Base-by-base conservation (phyloP, 2,329 filamentous ascomycete genomes). In the Xylaria sp. region DNA sequence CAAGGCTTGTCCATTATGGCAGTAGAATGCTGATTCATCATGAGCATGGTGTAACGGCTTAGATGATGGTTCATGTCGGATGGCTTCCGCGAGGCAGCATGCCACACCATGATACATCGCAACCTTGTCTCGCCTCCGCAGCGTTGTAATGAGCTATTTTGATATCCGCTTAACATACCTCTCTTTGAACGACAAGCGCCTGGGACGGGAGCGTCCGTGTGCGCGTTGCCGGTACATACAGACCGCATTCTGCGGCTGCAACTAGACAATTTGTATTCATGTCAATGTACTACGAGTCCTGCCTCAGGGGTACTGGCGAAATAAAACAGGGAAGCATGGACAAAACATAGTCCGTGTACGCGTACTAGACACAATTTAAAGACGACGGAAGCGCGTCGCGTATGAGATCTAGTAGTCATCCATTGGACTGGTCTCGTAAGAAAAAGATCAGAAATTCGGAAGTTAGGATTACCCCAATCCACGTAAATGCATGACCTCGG, bases 1-100 rank as follows among this genome's bases (percentile, higher is more conserved):
- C 18, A 53, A 55, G 28, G 59, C 25, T 34, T 41, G 52, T 46
- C 41, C 48, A 55, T 30, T n/a, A 30, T 50, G 52, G 48, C 41
- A 52, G 50, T 60, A 50, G 36, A 48, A 43, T 66, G 66, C 50
- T 56, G 53, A 43, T 50, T 66, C 57, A 63, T 36, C 48, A 61
- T 46, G 59, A 53, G 58, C 25, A n/a, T 13, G 55, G 48, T 53
- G 36, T 32, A 60, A 52, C 63, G 55, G 41, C 50, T 57, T 18
- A 39, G 34, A 55, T n/a, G 28, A 63, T 56, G 53, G 53, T 61
- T 66, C 46, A 58, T 64, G 68, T 65, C 70, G 67, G 70, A 67
- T 72, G 57, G 28, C 70, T 66, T 72, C 70, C 70, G 69, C 67
- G 70, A 64, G 53, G 63, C 67, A 57, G 59, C 59, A 58, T 66